Evolutionary conservation across 2,329 filamentous ascomycete genomes (phyloP), one percentile per base, ranked within the genome.

Genomic region (Sporothrix luriei): DNA sequence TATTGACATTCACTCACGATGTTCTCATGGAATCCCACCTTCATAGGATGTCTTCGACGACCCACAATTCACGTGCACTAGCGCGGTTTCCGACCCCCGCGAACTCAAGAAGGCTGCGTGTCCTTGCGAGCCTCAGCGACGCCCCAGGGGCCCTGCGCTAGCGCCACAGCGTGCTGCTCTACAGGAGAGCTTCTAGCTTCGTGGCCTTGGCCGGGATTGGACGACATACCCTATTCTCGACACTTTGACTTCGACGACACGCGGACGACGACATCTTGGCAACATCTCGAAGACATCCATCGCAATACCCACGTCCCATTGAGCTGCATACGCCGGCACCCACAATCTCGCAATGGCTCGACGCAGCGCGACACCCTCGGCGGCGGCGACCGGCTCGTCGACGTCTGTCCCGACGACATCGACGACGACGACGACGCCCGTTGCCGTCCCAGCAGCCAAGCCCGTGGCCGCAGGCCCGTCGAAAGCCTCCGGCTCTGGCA

Each of bases 81-180:
- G 57, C 38, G 57, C 13, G 21, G 21, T 19, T 46, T 46, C 4
- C 46, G 21, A 9, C 26, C 59, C 59, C 59, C 61, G 26, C 61
- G 38, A 48, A 38, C 26, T 38, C 57, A 55, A 71, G 72, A 71
- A 73, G 71, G 72, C 72, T 73, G 72, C 72, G 72, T 73, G 72
- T 72, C 71, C 72, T 65, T 70, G 70, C n/a, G 11, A 24, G 29
- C 40, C 13, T 2, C n/a, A 29, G 38, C 57, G 40, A 55, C 51
- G 70, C 48, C 40, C 29, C 59, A 65, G 57, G 48, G 67, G 55
- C 29, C 54, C 9, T 29, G 38, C 55, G 55, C 59, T 69, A 69
- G 68, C 26, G 59, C 59, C 59, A 33, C 57, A 43, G 40, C 38
- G 40, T 6, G 48, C 19, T 9, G 19, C 4, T 16, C 16, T 57